Base-by-base conservation (phyloP, 495 filamentous ascomycete genomes). In the Niebla homalea region DNA sequence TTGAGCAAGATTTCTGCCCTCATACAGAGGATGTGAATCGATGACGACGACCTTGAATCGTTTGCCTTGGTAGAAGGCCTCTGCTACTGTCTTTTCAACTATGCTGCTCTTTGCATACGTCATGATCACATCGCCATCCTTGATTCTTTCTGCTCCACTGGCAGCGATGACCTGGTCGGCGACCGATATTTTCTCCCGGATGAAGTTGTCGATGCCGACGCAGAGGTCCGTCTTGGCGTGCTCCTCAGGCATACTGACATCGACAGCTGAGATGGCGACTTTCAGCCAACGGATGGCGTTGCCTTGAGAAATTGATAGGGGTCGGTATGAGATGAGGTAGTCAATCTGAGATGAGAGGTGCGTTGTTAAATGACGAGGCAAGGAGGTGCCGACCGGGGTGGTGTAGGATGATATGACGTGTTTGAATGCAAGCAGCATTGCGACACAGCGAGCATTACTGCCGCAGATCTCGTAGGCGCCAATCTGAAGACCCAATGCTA, bases 211-310 rank as follows among this genome's bases (percentile, higher is more conserved):
- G 61, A 98, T 96, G 52, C 79, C 79, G 6, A 81, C 76, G 57
- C 81, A 79, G 18, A 97, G 75, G 8, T 77, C 66, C 19, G 75
- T 67, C 69, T 94, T 96, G 5, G 90, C 87, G 16, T 80, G 72
- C 4, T 75, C 63, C 55, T 98, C 89, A 14, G 85, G 78, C 6
- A 79, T 76, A 51, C 84, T 80, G 11, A 89, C 86, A 60, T 94
- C 88, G 52, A 95, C 79, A 43, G 80, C 83, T 47, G 84, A 79
- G 64, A 98, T 89, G 60, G 83, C 76, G 25, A 92, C 73, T 68
- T 98, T 98, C 18, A 98, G 74, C 68, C 88, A 87, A 36, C 93
- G 78, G 63, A 98, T 95, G 18, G 88, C 87, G 65, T 96, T 97
- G 49, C 93, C 89, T 79, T 94, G 90, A 38, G 84, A 84, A 63